Evolutionary conservation across 2,329 filamentous ascomycete genomes (phyloP).

Genomic region (Camptophora hylomeconis): DNA sequence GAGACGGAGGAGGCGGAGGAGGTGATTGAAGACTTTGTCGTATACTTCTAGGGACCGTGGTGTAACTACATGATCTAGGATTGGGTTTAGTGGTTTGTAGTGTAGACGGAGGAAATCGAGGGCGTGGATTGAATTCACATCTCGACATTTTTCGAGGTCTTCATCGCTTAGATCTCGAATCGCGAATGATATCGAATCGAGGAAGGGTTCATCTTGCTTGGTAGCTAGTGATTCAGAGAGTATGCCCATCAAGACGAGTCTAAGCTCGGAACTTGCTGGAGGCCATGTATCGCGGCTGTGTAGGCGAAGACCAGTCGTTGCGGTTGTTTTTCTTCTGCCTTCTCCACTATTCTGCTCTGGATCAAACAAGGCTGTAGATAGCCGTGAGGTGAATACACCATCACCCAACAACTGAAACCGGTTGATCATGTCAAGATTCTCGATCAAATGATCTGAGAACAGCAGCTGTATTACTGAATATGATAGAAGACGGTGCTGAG

Average conservation of each 20-base stretch:
- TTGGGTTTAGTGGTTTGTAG: constrained; percentile 57
- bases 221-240: constrained; percentile 56
- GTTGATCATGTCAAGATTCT: constrained; percentile 62
- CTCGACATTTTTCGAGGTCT: constrained; percentile 71
- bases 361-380: constrained; percentile 76
- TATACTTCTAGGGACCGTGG: constrained; percentile 60
- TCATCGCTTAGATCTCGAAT: constrained; percentile 66
- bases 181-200: constrained; percentile 44
- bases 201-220: constrained; percentile 19
- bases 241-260: constrained; percentile 75
- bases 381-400: constrained; percentile 64
- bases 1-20: constrained; percentile 68
- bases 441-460: constrained; percentile 60
- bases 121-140: constrained; percentile 70
- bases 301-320: constrained; percentile 68
- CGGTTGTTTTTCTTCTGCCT: constrained; percentile 52
- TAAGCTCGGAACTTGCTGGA: constrained; percentile 84
- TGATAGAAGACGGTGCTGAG: constrained; percentile 67
- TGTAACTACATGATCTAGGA: constrained; percentile 63
- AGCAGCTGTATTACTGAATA: constrained; percentile 63
- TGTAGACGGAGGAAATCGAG: constrained; percentile 86
- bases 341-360: constrained; percentile 70
- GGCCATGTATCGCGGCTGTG: constrained; percentile 79
- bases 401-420: constrained; percentile 77
- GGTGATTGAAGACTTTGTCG: constrained; percentile 67